phyloP scores from a whole-genome alignment of 2,329 filamentous ascomycete species.

The Penicillium sp. region DNA sequence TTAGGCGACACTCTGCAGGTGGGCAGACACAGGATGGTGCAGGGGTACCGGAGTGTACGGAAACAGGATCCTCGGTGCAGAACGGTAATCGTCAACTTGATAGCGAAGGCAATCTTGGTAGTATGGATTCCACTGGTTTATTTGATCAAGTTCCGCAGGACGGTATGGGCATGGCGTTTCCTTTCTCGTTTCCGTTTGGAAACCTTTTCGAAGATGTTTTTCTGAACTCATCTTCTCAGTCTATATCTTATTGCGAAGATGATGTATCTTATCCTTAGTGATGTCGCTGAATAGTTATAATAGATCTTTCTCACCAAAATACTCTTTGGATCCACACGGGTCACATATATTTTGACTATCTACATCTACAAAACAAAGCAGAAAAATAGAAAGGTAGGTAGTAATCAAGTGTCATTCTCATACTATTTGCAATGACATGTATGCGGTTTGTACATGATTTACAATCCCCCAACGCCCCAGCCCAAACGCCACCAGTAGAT shows the following conservation, averaged over 20 bases:
- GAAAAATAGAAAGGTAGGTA: neutral
- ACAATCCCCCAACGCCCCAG: constrained; percentile 2
- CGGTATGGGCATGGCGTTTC: constrained; percentile 1
- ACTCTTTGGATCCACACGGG: no score
- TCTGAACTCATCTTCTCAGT: constrained; percentile 3
- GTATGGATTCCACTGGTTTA: neutral
- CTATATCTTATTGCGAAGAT: neutral
- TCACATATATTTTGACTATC: neutral
- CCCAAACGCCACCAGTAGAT: constrained; percentile 1
- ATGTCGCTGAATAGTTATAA: neutral
- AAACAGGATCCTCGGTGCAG: neutral
- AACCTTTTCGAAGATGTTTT: constrained; percentile 15
- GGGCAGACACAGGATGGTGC: neutral
- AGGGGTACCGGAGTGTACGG: neutral
- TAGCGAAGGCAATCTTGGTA: neutral
- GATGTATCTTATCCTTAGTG: neutral
- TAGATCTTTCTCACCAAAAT: neutral
- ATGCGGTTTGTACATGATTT: constrained; percentile 8
- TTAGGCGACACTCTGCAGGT: neutral
- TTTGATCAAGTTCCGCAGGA: constrained; percentile 12
- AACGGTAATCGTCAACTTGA: neutral
- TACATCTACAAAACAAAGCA: neutral
- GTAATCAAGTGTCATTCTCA: neutral
- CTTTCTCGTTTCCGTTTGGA: constrained; percentile 13
- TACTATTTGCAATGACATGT: constrained; percentile 6